Percentiles rank a stretch among this genome's conserved stretches.
Conservation (phyloP, 2,329 filamentous ascomycete species). For the Diplodia seriata region DNA sequence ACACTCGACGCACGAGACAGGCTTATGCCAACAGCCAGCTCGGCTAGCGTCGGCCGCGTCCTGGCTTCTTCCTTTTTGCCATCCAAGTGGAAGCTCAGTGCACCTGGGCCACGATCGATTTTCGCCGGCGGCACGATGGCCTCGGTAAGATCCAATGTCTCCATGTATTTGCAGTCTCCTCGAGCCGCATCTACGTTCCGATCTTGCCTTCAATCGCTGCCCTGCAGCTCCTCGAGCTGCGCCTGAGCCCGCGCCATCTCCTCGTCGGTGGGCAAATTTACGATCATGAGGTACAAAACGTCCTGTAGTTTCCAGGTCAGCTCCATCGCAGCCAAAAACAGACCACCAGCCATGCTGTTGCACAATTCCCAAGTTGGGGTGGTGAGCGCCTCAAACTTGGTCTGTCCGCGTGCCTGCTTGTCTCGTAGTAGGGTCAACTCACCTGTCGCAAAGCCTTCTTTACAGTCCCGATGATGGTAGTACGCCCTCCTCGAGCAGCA, state of each 20-base stretch:
- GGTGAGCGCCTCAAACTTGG: not conserved
- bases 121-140: no score
- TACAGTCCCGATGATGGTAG: conserved; percentile 14
- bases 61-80: not conserved
- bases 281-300: conserved; percentile 40
- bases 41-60: conserved; percentile 17
- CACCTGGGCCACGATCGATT: not conserved
- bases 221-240: conserved; percentile 7
- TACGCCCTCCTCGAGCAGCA: not conserved
- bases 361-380: not conserved
- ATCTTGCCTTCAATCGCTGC: no score
- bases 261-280: conserved; percentile 38
- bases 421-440: not conserved
- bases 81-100: conserved; percentile 1
- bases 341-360: not conserved
- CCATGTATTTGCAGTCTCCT: no score
- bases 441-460: conserved; percentile 27
- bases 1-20: not conserved
- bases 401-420: no score
- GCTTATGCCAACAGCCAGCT: conserved; percentile 1
- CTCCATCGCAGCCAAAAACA: not conserved
- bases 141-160: no score
- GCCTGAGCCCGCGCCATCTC: conserved; percentile 35
- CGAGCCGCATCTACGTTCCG: no score
- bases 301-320: conserved; percentile 28